Evolutionary conservation across 2,329 filamentous ascomycete genomes (phyloP).

Genomic region (Fusarium haematococcum): DNA sequence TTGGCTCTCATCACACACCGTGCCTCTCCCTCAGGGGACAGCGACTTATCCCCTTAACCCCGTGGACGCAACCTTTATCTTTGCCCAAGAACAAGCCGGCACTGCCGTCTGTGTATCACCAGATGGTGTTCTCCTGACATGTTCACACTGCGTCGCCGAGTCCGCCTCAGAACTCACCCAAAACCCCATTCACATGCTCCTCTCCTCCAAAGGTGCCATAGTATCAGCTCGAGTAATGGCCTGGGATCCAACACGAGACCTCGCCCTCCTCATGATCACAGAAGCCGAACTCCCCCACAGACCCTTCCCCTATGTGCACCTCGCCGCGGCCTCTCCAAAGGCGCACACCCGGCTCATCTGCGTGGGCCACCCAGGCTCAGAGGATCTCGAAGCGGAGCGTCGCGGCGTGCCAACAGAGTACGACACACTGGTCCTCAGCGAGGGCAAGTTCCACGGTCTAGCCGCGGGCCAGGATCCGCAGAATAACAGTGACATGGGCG

Average conservation of each 20-base stretch:
- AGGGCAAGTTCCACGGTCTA: constrained; percentile 56
- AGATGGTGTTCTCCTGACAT: constrained; percentile 60
- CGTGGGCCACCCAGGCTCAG: constrained; percentile 51
- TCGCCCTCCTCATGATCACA: constrained; percentile 59
- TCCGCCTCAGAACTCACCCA: constrained; percentile 46
- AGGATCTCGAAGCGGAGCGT: constrained; percentile 56
- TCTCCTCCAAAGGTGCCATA: constrained; percentile 55
- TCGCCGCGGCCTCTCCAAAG: constrained; percentile 31
- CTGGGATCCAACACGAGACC: constrained; percentile 58
- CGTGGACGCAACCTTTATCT: constrained; percentile 54
- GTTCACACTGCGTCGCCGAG: constrained; percentile 64
- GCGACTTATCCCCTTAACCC: constrained; percentile 6
- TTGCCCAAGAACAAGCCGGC: constrained; percentile 61
- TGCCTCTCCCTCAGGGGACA: constrained; percentile 22
- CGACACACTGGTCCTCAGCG: constrained; percentile 59
- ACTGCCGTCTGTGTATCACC: constrained; percentile 62
- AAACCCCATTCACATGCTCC: constrained; percentile 52
- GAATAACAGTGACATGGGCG: constrained; percentile 64
- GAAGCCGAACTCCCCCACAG: constrained; percentile 31
- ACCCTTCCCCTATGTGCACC: constrained; percentile 38
- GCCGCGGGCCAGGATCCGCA: constrained; percentile 55
- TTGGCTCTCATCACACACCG: constrained; percentile 36
- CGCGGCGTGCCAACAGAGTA: constrained; percentile 55
- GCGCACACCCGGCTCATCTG: constrained; percentile 45
- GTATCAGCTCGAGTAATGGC: constrained; percentile 54